Evolutionary conservation across 345 rosid species (phyloP), one percentile per base, ranked within the genome.

Genomic region (Melastoma malabathricum): DNA sequence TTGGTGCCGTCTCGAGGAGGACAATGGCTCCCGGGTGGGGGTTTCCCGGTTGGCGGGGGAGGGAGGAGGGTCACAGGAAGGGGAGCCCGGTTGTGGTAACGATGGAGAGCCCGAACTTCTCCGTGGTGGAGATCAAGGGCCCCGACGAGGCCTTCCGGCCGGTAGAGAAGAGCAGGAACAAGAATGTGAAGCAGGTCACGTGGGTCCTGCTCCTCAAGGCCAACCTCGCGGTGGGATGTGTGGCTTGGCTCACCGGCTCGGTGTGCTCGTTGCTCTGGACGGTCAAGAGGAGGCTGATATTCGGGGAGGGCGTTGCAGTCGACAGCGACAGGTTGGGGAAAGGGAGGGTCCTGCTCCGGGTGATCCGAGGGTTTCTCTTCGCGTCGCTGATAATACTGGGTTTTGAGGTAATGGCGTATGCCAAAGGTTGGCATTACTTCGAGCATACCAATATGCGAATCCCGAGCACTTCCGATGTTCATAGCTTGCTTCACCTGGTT

Each of bases 161-260:
- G 0, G 83, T 80, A 44, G 97, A 88, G 62, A 88, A 68, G 74
- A 78, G 73, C 64, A 70, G 97, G 69, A 94, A 78, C 64, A 84
- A 84, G 54, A 88, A 82, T 61, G 97, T 88, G 0, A 88, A 78
- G 74, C 94, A 88, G 63, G 89, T 84, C 15, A 84, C 86, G 18
- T 88, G 97, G 97, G 92, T 88, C 53, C 62, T 88, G 62, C 94
- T 88, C 54, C 94, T 88, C 54, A 88, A 82, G 64, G 97, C 94
- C 69, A 87, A 88, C 18, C 75, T 74, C 59, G 97, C 94, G 23
- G 86, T 80, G 44, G 94, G 94, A 13, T 84, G 86, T 57, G 72
- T 88, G 46, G 75, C 92, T 65, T 84, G 84, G 94, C 20, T 87
- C 7, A 89, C 79, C 46, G 61, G 82, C 34, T 58, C 82, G 56